Base-by-base conservation (phyloP, 1,284 basidiomycete species). In the Marasmius sp. region DNA sequence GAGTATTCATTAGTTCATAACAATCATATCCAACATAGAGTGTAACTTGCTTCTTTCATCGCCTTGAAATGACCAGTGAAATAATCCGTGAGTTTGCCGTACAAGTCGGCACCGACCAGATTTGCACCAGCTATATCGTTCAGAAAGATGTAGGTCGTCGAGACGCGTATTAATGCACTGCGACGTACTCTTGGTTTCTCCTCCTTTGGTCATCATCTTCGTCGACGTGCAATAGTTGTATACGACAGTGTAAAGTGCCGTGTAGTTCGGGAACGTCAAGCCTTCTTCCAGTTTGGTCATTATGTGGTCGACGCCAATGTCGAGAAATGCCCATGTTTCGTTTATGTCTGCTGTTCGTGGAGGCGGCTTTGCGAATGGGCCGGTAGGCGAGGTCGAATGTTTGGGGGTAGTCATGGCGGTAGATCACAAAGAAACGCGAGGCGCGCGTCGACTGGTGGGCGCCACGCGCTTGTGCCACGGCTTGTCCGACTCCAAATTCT, bases 151-250 rank as follows among this genome's bases (percentile, higher is more conserved):
- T 61, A 59, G 52, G 53, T 51, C 61, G 27, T 53, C 50, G 1
- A 64, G 39, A 10, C 85, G 18, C 80, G 79, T 59, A 75, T 70
- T 22, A 69, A 69, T 38, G 70, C 66, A 41, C 67, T n/a, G n/a
- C n/a, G n/a, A n/a, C n/a, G n/a, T 58, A 45, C 43, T 18, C 6
- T 14, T 45, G 20, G 43, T 5, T 57, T 85, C 84, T 47, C 78
- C 60, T 38, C 67, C 72, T n/a, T 78, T 74, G 36, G 78, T 81
- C 68, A 85, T 86, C 84, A 92, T 90, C 69, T 89, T 87, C 12
- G 88, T 90, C n/a, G 87, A 89, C n/a, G 93, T 96, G 73, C 95
- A 97, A 73, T 95, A 97, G 79, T 97, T 95, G 82, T 97, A 97
- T 6, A 92, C 92, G 57, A 94, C 91, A 52, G 92, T 94, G 76